Percentiles rank a stretch among this genome's conserved stretches.
Evolutionary conservation across 2,329 filamentous ascomycete species (phyloP).

Genomic region (Cytospora chrysosperma): DNA sequence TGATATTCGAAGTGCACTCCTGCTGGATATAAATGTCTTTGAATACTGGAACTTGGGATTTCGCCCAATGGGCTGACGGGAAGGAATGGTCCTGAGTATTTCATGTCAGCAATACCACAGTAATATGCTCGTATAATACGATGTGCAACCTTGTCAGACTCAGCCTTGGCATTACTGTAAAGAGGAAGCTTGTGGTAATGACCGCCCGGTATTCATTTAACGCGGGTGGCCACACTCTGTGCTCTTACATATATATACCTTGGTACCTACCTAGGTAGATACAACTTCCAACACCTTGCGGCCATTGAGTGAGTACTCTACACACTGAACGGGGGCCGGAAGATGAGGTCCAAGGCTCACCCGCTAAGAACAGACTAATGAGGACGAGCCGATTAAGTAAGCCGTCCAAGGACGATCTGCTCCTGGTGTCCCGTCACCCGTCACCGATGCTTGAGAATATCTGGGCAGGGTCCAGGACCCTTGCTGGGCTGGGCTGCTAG

Average conservation of each 20-base stretch:
- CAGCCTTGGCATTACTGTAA: conserved; percentile 10
- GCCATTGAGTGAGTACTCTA: neutral
- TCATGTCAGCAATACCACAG: no score
- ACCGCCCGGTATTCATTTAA: conserved; percentile 3
- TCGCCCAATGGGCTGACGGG: no score
- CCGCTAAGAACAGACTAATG: neutral
- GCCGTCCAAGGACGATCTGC: neutral
- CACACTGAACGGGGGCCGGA: neutral
- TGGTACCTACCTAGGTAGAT: no score
- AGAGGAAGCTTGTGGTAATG: neutral
- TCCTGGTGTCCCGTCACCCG: neutral
- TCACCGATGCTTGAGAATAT: neutral
- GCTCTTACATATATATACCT: conserved; percentile 1
- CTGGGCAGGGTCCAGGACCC: conserved; percentile 10
- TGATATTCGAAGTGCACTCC: no score
- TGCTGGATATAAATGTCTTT: no score
- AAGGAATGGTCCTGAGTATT: no score
- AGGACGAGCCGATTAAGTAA: neutral
- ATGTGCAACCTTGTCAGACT: neutral
- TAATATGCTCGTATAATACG: neutral
- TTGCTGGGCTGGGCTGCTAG: conserved; percentile 17
- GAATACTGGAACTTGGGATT: no score
- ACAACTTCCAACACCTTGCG: neutral
- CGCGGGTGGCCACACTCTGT: neutral
- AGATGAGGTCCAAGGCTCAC: neutral